Evolutionary conservation across 192 early-diverging fungal species (phyloP), one percentile per base, ranked within the genome.

Genomic region (Thoreauomyces humboldtii): DNA sequence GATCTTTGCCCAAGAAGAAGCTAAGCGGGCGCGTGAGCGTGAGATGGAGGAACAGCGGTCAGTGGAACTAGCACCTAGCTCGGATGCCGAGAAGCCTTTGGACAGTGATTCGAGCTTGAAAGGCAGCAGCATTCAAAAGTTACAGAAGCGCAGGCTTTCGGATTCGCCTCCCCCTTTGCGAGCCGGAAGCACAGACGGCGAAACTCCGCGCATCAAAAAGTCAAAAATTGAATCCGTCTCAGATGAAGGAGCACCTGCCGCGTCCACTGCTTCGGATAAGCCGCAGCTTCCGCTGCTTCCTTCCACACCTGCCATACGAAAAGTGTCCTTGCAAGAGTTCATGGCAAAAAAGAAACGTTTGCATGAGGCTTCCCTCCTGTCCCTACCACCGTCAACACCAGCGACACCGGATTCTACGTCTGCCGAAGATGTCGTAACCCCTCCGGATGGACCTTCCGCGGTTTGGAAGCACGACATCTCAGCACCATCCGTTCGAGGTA

Each of bases 241-340:
- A 27, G 42, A 61, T 43, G 44, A 7, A 7, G 29, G 6, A 7
- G 45, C 6, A 15, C 27, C 35, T 14, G n/a, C 41, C 7, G 2
- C 19, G 14, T 45, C 38, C 41, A 37, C 59, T 12, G 11, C 15
- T 44, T 7, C 19, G 14, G 17, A 7, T 52, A 24, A 27, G 14
- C 14, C 25, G 17, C 21, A 2, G 42, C 41, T 17, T 14, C 41
- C 0, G 12, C 35, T 36, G 52, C 34, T 11, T 4, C 15, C 59
- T 3, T 7, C 33, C 22, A 33, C 56, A 15, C 42, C 65, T 12
- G n/a, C 48, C 17, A 35, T 48, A 19, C 38, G 56, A 7, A 64
- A 64, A 54, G 69, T 70, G 6, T 59, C 61, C 0, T 41, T 70
- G 27, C n/a, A 15, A 17, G 69, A 70, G 24, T 70, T 70, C 24